A percentile compares a stretch with the other conserved stretches of the same genome.
phyloP scores from a whole-genome alignment of 148 eudicot genomes.

The Spergularia bocconei region DNA sequence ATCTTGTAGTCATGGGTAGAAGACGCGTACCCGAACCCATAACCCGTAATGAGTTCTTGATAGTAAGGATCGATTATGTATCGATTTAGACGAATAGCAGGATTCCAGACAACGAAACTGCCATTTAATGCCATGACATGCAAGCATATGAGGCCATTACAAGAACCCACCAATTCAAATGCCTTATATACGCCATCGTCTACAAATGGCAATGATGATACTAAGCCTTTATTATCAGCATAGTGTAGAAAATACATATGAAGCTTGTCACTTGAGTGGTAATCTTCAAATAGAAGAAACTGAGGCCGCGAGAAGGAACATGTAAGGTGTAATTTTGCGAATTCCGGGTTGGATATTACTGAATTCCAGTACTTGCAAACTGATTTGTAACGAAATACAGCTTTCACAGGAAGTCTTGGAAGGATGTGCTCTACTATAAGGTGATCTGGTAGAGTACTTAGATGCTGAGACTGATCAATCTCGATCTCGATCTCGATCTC shows the following conservation, averaged over 20 bases:
- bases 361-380: neutral
- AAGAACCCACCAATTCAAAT: neutral
- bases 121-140: neutral
- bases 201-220: constrained; percentile 3
- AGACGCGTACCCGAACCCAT: neutral
- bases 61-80: neutral
- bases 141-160: constrained; percentile 8
- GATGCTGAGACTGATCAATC: too few species aligned
- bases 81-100: constrained; percentile 1
- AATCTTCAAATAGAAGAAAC: neutral
- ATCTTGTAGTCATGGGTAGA: constrained; percentile 3
- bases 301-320: neutral
- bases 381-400: neutral
- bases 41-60: neutral
- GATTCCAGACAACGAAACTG: constrained; percentile 7
- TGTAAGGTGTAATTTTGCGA: neutral
- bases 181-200: neutral
- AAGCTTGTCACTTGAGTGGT: neutral
- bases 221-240: neutral
- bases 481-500: neutral
- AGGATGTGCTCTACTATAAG: neutral
- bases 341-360: neutral
- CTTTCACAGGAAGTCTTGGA: constrained; percentile 11
- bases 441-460: too few species aligned
- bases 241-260: neutral